Evolutionary conservation across 305 asterid species (phyloP), one percentile per base, ranked within the genome.

Genomic region (Fraxinus ornus): DNA sequence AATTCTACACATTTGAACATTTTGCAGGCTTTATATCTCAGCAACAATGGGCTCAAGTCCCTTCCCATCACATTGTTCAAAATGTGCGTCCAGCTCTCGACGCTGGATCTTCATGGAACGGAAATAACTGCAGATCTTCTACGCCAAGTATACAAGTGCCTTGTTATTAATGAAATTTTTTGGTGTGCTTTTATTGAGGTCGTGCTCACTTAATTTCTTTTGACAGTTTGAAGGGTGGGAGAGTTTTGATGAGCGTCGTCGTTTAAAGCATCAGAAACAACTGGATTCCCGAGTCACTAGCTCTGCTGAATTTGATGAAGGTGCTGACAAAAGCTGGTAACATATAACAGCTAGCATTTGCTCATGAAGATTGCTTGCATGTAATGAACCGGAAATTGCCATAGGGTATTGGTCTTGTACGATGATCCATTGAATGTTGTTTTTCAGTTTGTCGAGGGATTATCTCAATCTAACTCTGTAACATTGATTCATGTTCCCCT

Each of bases 211-310:
- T 17, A 37, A 70, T 75, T 32, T 82, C 81, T 49, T 70, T 70
- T 78, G 78, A 75, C 93, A 95, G 98, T 86, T 88, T 87, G 97
- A 92, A 88, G 99, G 99, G 35, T 95, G 98, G 98, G 93, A 92
- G 76, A 90, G 87, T 75, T 95, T 95, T 82, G 98, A 95, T 41
- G 91, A 88, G 90, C 91, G 98, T 10, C 92, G 99, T 17, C 86
- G 92, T 28, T 80, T 84, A 44, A 95, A 94, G 86, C 98, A 94
- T 90, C 97, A 95, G 86, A 95, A 95, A 88, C 97, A 95, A 83
- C 93, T 95, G 76, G 99, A 95, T 64, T 95, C 94, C 86, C 86
- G 94, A 64, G 97, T 92, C 57, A 64, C 83, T 79, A 90, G 95
- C 85, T 87, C 95, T 8, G 92, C 91, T 81, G 89, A 90, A 47